Base-by-base conservation (phyloP, 2,329 filamentous ascomycete genomes). In the Cordyceps cicadae region DNA sequence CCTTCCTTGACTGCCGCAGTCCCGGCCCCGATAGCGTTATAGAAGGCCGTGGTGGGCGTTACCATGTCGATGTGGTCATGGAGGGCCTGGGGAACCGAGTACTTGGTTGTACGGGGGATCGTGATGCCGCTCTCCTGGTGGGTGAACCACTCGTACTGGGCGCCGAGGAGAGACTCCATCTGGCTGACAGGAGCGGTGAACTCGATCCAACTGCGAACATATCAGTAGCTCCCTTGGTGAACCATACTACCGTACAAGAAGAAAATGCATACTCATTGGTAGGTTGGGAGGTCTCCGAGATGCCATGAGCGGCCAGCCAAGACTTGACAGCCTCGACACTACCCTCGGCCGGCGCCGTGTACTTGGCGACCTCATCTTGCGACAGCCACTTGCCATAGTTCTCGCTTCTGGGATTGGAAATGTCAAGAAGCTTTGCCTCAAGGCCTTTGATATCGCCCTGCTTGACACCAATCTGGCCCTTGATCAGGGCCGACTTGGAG, bases 381-480 rank as follows among this genome's bases (percentile, higher is more conserved):
- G 63, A 65, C 15, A 70, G 59, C 58, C 68, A 69, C 29, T 65
- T 66, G 19, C 67, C 68, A 56, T 70, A 70, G 54, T 66, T 64
- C 17, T 64, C 52, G 58, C 67, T 69, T 29, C 53, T 54, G 2
- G 68, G 67, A 37, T 68, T 63, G 19, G 68, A 68, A 7, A 70
- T 64, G 29, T 64, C 63, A n/a, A 63, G 62, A 49, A 70, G 67
- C 62, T 63, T 64, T 15, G 62, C 46, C 41, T 69, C 64, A 3
- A 70, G 65, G 37, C 61, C 60, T 15, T 65, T 62, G 21, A 69
- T 66, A 54, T 69, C 69, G 29, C 29, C 21, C 49, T 62, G 54
- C 60, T 62, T 62, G 14, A 62, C 48, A 54, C 60, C 60, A 45
- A 62, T 62, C 24, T 62, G 60, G 37, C 46, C 55, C 21, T 51